These are phyloP conservation scores for Saururus chinensis DNA, from an alignment of 164 flowering plant genomes.

Conservation along the genomic window DNA sequence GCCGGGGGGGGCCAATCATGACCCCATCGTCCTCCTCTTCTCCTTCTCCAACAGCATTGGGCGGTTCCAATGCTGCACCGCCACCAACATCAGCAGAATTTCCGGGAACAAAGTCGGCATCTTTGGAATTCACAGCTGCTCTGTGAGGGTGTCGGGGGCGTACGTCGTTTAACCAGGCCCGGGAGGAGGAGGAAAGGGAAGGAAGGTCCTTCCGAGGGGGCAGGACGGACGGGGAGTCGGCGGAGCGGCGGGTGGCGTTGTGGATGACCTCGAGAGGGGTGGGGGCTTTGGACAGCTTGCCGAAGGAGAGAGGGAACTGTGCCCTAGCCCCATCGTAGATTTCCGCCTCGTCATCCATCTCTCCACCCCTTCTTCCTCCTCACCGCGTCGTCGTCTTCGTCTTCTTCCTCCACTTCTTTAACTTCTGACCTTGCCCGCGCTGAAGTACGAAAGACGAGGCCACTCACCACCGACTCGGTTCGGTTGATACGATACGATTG, in stretches of 20 bases:
- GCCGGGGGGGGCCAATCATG: conserved; percentile 62
- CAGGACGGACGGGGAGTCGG: neutral
- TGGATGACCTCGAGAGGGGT: conserved; percentile 69
- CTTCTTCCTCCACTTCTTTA: too few relatives aligned
- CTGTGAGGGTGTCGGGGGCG: conserved; percentile 6
- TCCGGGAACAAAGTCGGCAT: neutral
- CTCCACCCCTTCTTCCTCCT: neutral
- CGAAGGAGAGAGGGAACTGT: conserved; percentile 77
- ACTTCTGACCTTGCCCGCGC: too few relatives aligned
- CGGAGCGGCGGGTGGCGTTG: conserved; percentile 58
- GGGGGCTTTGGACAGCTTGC: conserved; percentile 67
- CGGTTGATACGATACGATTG: too few relatives aligned
- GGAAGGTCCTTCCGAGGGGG: conserved; percentile 11
- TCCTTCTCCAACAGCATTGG: too few relatives aligned
- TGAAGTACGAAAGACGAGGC: too few relatives aligned
- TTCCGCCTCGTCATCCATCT: conserved; percentile 40
- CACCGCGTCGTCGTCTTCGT: neutral
- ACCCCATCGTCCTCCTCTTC: conserved; percentile 23
- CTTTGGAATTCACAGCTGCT: neutral
- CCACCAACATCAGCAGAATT: conserved; percentile 9
- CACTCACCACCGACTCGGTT: too few relatives aligned
- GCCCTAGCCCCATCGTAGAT: conserved; percentile 72
- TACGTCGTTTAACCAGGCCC: conserved; percentile 38
- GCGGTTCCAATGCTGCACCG: conserved; percentile 1
- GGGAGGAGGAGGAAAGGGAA: conserved; percentile 44